phyloP scores from a whole-genome alignment of 768 basidiomycete genomes.

The Pholiota molesta region DNA sequence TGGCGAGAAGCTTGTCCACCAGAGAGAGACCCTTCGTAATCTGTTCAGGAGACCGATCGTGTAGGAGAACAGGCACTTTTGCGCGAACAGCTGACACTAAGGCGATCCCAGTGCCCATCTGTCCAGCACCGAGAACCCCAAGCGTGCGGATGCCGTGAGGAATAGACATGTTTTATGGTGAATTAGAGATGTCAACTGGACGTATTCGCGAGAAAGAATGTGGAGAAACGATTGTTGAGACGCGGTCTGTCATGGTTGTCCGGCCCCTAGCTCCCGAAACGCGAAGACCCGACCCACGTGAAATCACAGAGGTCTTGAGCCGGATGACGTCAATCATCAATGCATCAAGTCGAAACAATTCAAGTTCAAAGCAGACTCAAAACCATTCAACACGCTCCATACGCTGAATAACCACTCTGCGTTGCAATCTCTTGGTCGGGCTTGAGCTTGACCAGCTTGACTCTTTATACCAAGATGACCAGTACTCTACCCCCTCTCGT shows the following conservation, averaged over 20 bases:
- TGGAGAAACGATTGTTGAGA: not conserved
- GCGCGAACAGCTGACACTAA: constrained; percentile 86
- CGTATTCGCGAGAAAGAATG: not conserved
- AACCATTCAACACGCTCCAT: too few species aligned
- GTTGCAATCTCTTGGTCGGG: too few species aligned
- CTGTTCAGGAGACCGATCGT: constrained; percentile 79
- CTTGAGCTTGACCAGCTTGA: not conserved
- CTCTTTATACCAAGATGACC: constrained; percentile 44
- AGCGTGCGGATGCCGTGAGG: constrained; percentile 75
- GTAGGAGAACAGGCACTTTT: constrained; percentile 81
- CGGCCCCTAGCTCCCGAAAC: too few species aligned
- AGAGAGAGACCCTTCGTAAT: constrained; percentile 72
- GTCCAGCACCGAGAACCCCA: constrained; percentile 82
- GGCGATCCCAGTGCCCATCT: constrained; percentile 94
- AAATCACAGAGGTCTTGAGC: too few species aligned
- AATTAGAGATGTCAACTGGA: not conserved
- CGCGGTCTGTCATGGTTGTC: too few species aligned
- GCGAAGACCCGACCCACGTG: too few species aligned
- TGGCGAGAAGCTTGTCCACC: constrained; percentile 82
- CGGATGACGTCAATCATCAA: too few species aligned
- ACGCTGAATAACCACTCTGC: too few species aligned
- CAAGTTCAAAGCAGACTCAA: too few species aligned
- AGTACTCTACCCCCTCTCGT: constrained; percentile 60
- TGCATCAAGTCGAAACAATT: too few species aligned
- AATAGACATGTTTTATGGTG: constrained; percentile 45